Evolutionary conservation across 768 basidiomycete genomes (phyloP), one percentile per base, ranked within the genome.

Genomic region (Hygrocybe punicea): DNA sequence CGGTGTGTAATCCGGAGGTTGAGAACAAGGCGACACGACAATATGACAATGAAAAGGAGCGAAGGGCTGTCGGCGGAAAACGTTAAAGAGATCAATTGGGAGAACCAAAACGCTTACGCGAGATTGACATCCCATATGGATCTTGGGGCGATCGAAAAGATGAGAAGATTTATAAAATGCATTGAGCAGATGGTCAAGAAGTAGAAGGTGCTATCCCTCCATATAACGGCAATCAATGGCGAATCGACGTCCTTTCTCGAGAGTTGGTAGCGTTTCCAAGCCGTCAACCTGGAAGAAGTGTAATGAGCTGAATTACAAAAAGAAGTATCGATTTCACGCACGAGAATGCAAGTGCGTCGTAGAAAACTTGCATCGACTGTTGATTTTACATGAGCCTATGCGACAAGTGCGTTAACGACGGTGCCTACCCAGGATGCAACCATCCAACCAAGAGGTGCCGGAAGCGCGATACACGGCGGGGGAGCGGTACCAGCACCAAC

Each of bases 111-210:
- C n/a, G 17, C 58, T 59, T 42, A 68, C 67, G 67, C 61, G 25
- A 67, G 56, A 52, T 68, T 68, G 16, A 65, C 53, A 1, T 60
- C 61, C 34, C 62, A n/a, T 23, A 21, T 57, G 8, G 44, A 24
- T 35, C 52, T 56, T 47, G 64, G 42, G 60, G 49, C 35, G 29
- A 51, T 63, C 2, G 60, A 40, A 45, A 66, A 65, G n/a, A 68
- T 59, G 35, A 66, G 34, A 14, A 66, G 60, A 46, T 66, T 68
- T 47, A 59, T 37, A 10, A 59, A 14, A 44, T 67, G 67, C 63
- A 67, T 66, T 11, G 62, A 55, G 50, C 67, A 66, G 24, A 67
- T 66, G 17, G 61, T 65, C 13, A 63, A 59, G 36, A 69, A 69
- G 54, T 69, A 69, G 14, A 66, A 16, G 5, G 66, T 35, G 3